Conservation (phyloP, 352 stramenopile genomes). For the Globisporangium nodosum region DNA sequence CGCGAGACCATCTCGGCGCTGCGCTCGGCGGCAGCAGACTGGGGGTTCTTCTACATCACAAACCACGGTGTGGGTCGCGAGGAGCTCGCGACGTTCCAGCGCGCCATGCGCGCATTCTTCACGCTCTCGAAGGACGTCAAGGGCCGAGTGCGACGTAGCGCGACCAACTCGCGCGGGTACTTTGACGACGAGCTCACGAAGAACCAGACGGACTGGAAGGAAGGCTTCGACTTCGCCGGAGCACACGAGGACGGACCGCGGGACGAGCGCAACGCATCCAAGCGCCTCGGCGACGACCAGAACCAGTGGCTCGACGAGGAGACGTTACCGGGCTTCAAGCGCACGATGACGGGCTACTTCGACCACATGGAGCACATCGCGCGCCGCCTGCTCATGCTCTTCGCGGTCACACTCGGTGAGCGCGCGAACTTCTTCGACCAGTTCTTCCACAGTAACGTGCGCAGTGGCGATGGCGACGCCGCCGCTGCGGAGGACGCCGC, state of each 20-base stretch:
- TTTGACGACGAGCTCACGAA: constrained; percentile 95
- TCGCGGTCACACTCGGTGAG: constrained; percentile 30
- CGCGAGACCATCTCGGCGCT: constrained; percentile 1
- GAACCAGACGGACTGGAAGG: constrained; percentile 91
- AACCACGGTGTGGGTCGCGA: constrained; percentile 65
- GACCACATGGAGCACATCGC: constrained; percentile 26
- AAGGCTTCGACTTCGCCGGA: constrained; percentile 71
- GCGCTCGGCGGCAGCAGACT: constrained; percentile 24
- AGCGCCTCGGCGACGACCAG: constrained; percentile 74
- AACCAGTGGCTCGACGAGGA: constrained; percentile 78
- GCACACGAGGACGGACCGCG: constrained; percentile 33
- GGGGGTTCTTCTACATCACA: constrained; percentile 92
- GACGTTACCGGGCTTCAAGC: constrained; percentile 53
- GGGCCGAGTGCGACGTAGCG: constrained; percentile 51
- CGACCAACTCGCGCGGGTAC: constrained; percentile 86
- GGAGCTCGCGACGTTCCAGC: constrained; percentile 64
- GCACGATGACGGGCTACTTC: constrained; percentile 27
- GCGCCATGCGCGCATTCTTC: constrained; percentile 82
- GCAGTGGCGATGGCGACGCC: no score
- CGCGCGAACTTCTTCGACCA: constrained; percentile 24
- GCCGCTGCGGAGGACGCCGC: constrained; percentile 68
- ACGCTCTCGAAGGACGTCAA: constrained; percentile 54
- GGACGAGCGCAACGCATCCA: constrained; percentile 28
- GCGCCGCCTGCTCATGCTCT: constrained; percentile 25
- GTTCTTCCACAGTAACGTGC: constrained; percentile 20